These are phyloP conservation scores for Coemansia sp. DNA, from an alignment of 192 early-diverging fungal species.

Conservation along the genomic window DNA sequence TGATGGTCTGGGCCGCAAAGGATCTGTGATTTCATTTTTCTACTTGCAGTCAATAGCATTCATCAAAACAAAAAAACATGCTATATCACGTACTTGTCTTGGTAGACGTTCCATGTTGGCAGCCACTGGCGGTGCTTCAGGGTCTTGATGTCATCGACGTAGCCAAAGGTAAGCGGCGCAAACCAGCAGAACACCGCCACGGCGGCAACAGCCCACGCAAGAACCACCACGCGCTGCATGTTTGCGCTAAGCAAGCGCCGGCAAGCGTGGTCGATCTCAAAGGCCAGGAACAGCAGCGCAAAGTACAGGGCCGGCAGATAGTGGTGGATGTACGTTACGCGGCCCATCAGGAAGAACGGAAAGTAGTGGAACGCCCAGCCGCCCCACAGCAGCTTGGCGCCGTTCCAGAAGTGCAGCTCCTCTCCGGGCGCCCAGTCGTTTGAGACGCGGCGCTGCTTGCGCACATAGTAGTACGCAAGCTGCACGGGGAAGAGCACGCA, in stretches of 20 bases:
- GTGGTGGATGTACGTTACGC: conserved; percentile 89
- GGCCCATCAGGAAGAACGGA: conserved; percentile 88
- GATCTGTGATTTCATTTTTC: no score
- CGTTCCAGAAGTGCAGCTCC: conserved; percentile 56
- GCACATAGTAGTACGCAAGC: conserved; percentile 12
- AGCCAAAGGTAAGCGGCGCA: conserved; percentile 76
- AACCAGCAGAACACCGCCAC: conserved; percentile 61
- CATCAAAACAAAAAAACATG: no score
- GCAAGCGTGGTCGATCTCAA: conserved; percentile 68
- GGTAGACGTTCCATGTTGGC: conserved; percentile 31
- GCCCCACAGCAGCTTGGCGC: conserved; percentile 75
- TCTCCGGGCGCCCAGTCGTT: conserved; percentile 12
- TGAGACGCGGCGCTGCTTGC: conserved; percentile 12
- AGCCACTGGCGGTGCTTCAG: conserved; percentile 47
- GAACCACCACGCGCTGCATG: conserved; percentile 51
- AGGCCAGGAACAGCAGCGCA: conserved; percentile 72
- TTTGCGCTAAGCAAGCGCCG: conserved; percentile 52
- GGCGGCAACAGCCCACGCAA: conserved; percentile 20
- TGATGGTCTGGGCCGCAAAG: no score
- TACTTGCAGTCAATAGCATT: no score
- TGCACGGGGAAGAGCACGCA: conserved; percentile 22
- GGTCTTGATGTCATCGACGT: conserved; percentile 33
- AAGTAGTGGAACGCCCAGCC: conserved; percentile 81
- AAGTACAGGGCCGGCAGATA: conserved; percentile 84
- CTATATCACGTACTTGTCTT: conserved; percentile 16